Evolutionary conservation across 495 filamentous ascomycete genomes (phyloP).

Genomic region (Aspergillus conjunctus): DNA sequence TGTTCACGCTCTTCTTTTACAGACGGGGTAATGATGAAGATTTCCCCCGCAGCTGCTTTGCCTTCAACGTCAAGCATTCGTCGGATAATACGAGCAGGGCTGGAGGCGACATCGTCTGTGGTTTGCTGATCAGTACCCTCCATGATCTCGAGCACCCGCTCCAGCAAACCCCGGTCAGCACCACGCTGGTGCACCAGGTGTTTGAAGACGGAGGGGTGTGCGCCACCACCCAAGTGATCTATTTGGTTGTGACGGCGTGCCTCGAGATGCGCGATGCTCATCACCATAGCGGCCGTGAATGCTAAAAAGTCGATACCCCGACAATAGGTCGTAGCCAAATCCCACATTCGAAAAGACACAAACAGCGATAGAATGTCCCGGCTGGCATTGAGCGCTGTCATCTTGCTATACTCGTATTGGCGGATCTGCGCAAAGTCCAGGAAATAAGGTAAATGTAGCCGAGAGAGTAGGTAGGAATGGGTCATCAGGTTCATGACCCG

Average conservation of each 20-base stretch:
- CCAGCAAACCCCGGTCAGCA: neutral
- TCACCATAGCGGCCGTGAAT: constrained; percentile 48
- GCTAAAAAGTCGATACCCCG: constrained; percentile 51
- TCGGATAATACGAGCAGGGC: neutral
- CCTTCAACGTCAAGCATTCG: neutral
- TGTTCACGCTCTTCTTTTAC: neutral
- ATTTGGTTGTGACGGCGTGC: neutral
- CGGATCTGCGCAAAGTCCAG: constrained; percentile 14
- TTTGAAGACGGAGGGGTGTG: neutral
- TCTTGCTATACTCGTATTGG: constrained; percentile 35
- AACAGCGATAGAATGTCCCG: constrained; percentile 48
- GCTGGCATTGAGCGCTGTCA: constrained; percentile 47
- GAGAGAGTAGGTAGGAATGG: constrained; percentile 44
- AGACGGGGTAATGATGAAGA: neutral
- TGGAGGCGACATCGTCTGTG: neutral
- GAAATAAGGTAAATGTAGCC: constrained; percentile 34
- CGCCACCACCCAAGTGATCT: neutral
- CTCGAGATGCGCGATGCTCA: constrained; percentile 25
- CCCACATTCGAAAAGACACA: constrained; percentile 36
- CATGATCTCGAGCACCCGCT: neutral
- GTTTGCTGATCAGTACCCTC: neutral
- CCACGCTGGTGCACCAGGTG: neutral
- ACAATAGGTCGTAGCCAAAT: constrained; percentile 39
- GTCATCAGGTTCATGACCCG: constrained; percentile 40
- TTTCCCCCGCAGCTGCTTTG: neutral